phyloP scores from a whole-genome alignment of 164 flowering plant species.

The Nelumbo lutea region DNA sequence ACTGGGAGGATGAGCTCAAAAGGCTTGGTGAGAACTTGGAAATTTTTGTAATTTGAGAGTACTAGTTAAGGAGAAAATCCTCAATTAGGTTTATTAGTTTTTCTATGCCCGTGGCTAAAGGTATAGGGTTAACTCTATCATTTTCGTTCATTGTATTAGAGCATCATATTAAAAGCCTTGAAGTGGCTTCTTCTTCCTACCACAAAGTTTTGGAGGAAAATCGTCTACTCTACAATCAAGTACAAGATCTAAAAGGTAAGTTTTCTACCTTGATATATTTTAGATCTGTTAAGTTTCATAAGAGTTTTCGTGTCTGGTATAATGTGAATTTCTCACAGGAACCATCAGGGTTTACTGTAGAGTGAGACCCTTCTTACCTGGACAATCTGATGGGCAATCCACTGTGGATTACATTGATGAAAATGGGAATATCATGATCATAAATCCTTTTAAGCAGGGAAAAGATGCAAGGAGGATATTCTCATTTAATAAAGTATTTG shows the following conservation, averaged over 20 bases:
- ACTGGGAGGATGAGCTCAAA: conserved; percentile 53
- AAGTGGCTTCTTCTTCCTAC: conserved; percentile 59
- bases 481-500: conserved; percentile 74
- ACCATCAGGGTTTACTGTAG: conserved; percentile 83
- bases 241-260: conserved; percentile 86
- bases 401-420: conserved; percentile 84
- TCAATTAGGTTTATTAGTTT: not conserved
- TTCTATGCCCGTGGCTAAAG: too few relatives aligned
- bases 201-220: conserved; percentile 80
- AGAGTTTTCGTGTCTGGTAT: not conserved
- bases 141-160: conserved; percentile 29
- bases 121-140: too few relatives aligned
- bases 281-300: not conserved
- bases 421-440: conserved; percentile 75
- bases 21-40: conserved; percentile 49
- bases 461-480: conserved; percentile 72
- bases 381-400: conserved; percentile 42
- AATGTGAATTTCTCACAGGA: conserved; percentile 37
- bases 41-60: not conserved
- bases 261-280: not conserved
- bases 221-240: conserved; percentile 73
- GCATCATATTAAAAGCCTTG: conserved; percentile 50
- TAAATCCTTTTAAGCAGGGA: conserved; percentile 68
- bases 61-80: not conserved
- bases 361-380: conserved; percentile 72